Evolutionary conservation across 2,329 filamentous ascomycete species (phyloP).

Genomic region (Magnaporthiopsis rhizophila): DNA sequence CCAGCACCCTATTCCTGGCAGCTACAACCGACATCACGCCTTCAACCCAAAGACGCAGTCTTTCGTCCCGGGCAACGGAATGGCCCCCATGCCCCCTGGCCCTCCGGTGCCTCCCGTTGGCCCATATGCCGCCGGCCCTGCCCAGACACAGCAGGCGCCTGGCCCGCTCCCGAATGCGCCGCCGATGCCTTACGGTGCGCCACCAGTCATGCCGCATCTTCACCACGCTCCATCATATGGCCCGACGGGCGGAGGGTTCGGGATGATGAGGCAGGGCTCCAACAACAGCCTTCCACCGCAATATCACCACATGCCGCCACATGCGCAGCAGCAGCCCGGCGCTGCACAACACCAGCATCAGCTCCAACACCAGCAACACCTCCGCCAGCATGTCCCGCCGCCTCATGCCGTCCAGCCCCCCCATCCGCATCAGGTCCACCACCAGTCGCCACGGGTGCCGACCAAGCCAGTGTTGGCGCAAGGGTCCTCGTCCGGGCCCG

Average conservation of each 20-base stretch:
- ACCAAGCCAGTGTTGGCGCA: conserved; percentile 37
- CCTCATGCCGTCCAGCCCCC: conserved; percentile 15
- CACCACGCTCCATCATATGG: conserved; percentile 42
- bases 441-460: conserved; percentile 31
- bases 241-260: conserved; percentile 34
- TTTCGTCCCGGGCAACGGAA: conserved; percentile 63
- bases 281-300: conserved; percentile 43
- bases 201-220: conserved; percentile 32
- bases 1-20: conserved; percentile 67
- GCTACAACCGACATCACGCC: conserved; percentile 57
- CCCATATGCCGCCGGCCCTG: conserved; percentile 37
- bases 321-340: not conserved
- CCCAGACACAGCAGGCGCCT: conserved; percentile 11
- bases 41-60: conserved; percentile 95
- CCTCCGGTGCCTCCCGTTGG: conserved; percentile 27
- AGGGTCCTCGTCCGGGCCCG: conserved; percentile 22
- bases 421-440: conserved; percentile 1
- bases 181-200: conserved; percentile 42
- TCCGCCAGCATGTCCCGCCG: conserved; percentile 15
- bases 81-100: conserved; percentile 36
- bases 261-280: conserved; percentile 49
- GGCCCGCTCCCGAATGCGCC: conserved; percentile 19
- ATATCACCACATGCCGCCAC: conserved; percentile 21
- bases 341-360: conserved; percentile 27
- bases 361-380: conserved; percentile 32